phyloP scores from a whole-genome alignment of 129 eudicot species.

The Scalesia atractyloides region DNA sequence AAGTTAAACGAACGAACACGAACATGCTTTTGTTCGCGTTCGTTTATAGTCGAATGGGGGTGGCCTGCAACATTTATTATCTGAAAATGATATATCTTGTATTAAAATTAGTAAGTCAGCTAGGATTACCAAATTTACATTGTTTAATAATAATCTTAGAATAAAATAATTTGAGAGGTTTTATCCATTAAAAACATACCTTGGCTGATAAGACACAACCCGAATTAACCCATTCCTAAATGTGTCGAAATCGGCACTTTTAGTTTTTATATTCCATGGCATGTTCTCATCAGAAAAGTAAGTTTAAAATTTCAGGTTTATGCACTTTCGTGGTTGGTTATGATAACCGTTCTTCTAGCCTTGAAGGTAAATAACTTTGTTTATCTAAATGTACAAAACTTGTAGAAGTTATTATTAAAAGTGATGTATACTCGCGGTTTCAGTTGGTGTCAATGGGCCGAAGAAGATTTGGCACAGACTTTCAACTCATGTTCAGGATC shows the following conservation, averaged over 20 bases:
- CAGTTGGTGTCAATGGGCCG: slow-evolving; percentile 96
- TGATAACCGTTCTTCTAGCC: slow-evolving; percentile 65
- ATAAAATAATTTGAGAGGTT: background rate
- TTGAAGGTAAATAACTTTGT: slow-evolving; percentile 63
- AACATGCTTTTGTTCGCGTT: too few species aligned
- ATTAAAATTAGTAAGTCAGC: background rate
- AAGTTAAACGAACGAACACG: too few species aligned
- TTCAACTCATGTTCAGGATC: slow-evolving; percentile 97
- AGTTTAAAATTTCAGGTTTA: slow-evolving; percentile 54
- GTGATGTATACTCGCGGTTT: slow-evolving; percentile 17
- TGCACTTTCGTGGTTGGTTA: slow-evolving; percentile 91
- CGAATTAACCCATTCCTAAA: background rate
- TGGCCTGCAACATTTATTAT: background rate
- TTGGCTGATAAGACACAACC: background rate
- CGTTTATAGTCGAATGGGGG: background rate
- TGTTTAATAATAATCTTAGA: background rate
- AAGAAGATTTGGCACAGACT: slow-evolving; percentile 86
- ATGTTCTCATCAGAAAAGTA: background rate
- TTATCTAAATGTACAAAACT: slow-evolving; percentile 21
- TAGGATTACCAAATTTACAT: background rate
- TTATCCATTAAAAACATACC: slow-evolving; percentile 3
- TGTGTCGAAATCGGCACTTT: background rate
- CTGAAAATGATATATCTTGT: background rate
- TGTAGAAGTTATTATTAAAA: background rate
- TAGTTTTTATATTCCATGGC: background rate